A percentile compares a stretch with the other conserved stretches of the same genome.
These are phyloP conservation scores for Magnusiomyces suaveolens DNA, from an alignment of 1,139 yeast genomes.

Conservation along the genomic window DNA sequence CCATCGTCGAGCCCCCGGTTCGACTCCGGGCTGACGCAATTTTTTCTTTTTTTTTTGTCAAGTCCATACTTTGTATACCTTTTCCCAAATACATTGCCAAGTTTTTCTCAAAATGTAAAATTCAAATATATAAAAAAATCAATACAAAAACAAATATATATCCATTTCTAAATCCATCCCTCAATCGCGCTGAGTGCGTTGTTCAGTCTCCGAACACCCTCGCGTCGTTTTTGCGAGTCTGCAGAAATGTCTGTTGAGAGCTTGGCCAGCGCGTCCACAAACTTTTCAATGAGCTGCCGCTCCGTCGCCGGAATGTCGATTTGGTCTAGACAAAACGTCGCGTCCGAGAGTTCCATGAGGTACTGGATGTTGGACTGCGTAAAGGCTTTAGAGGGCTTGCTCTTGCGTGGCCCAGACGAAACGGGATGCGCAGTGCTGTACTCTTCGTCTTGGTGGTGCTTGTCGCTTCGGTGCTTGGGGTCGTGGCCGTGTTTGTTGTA, in stretches of 20 bases:
- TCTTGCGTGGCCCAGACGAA: not conserved
- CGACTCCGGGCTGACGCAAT: constrained; percentile 40
- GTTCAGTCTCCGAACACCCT: constrained; percentile 70
- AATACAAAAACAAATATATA: not conserved
- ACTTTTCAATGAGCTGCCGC: constrained; percentile 68
- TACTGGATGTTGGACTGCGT: constrained; percentile 24
- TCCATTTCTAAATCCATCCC: constrained; percentile 43
- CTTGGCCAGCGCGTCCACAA: constrained; percentile 74
- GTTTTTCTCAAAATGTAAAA: not conserved
- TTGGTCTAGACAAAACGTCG: constrained; percentile 49
- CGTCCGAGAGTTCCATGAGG: constrained; percentile 22
- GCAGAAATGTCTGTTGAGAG: constrained; percentile 83
- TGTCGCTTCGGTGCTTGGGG: not conserved
- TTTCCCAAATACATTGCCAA: not conserved
- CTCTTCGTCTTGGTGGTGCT: not conserved
- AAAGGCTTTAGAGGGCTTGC: constrained; percentile 16
- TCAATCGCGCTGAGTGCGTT: constrained; percentile 77
- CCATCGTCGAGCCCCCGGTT: constrained; percentile 49
- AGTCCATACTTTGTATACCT: too few relatives aligned
- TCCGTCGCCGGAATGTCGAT: constrained; percentile 69
- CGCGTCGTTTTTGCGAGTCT: constrained; percentile 68
- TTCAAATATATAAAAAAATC: not conserved
- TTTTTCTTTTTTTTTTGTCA: constrained; percentile 1
- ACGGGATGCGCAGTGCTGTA: too few relatives aligned
- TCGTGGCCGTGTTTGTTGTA: not conserved